Conservation (phyloP, 2,329 filamentous ascomycete species). For the Cercospora canescens region DNA sequence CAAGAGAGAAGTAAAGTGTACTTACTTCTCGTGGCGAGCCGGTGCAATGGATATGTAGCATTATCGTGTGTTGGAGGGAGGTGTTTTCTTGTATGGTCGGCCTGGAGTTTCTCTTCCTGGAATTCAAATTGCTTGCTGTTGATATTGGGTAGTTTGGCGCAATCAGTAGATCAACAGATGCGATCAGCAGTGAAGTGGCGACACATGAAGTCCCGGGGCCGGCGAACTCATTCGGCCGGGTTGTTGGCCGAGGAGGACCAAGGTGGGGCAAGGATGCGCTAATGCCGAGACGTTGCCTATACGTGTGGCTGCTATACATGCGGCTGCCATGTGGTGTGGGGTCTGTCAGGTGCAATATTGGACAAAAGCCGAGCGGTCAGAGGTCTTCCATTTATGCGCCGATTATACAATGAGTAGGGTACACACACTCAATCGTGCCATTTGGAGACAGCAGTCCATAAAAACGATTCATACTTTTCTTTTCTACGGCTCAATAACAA, state of each 20-base stretch:
- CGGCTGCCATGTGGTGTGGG: not conserved
- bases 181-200: not conserved
- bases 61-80: slow-evolving; percentile 23
- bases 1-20: not conserved
- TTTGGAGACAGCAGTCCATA: not conserved
- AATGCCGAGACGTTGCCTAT: not conserved
- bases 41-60: slow-evolving; percentile 43
- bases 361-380: not conserved
- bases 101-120: not conserved
- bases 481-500: not conserved
- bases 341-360: not conserved
- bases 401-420: not conserved
- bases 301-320: too few relatives aligned
- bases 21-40: slow-evolving; percentile 47
- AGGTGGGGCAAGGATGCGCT: not conserved
- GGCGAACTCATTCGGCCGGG: not conserved
- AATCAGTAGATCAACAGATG: not conserved
- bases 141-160: not conserved
- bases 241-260: not conserved
- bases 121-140: too few relatives aligned
- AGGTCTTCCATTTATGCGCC: too few relatives aligned
- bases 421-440: not conserved
- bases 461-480: not conserved
- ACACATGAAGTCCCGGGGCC: not conserved
- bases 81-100: not conserved